Evolutionary conservation across 2,329 filamentous ascomycete genomes (phyloP).

Genomic region (Phialocephala subalpina): DNA sequence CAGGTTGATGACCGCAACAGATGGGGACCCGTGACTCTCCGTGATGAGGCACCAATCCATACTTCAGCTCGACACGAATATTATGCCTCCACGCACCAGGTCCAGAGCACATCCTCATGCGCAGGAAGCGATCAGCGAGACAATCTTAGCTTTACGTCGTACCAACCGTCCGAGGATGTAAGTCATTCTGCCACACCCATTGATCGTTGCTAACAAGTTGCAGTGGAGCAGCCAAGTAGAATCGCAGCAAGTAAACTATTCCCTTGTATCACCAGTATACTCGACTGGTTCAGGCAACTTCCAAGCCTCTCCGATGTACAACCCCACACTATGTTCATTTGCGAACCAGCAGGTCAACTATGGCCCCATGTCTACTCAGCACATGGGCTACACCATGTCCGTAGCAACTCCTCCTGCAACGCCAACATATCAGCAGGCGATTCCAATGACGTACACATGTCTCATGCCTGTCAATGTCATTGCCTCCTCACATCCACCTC

Average conservation of each 20-base stretch:
- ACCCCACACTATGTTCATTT: neutral
- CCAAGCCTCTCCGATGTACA: neutral
- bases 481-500: neutral
- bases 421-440: conserved; percentile 19
- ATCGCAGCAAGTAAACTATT: neutral
- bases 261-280: conserved; percentile 11
- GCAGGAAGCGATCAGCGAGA: neutral
- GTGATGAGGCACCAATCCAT: conserved; percentile 10
- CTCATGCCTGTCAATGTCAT: neutral
- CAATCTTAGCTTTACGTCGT: neutral
- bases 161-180: neutral
- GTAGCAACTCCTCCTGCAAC: neutral
- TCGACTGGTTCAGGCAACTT: neutral
- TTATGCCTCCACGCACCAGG: neutral
- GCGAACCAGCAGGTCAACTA: neutral
- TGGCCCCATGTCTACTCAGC: neutral
- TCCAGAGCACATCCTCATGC: neutral
- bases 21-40: conserved; percentile 27
- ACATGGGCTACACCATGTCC: neutral
- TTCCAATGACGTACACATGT: neutral
- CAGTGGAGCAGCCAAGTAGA: conserved; percentile 11
- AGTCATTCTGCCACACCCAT: neutral
- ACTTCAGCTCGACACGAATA: conserved; percentile 6
- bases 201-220: conserved; percentile 6
- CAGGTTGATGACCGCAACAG: conserved; percentile 39